A percentile compares a stretch with the other conserved stretches of the same genome.
Evolutionary conservation across 139 green algal species (phyloP).

Genomic region (Pleodorina starrii): DNA sequence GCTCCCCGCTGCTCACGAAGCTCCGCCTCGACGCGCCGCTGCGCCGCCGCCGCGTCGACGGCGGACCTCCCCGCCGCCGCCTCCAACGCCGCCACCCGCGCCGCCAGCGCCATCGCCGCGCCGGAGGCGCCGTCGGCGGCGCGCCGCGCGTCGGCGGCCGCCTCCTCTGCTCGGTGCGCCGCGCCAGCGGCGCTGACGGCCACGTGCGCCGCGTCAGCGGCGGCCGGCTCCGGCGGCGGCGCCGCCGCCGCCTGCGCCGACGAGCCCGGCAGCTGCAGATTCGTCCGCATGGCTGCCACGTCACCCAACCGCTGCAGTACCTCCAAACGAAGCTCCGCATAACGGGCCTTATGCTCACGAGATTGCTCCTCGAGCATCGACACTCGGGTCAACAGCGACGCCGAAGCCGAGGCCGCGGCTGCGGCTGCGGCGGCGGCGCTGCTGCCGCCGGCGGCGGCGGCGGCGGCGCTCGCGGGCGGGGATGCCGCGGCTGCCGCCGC

Average conservation of each 20-base stretch:
- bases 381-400: not conserved
- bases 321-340: not conserved
- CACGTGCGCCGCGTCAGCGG: conserved; percentile 10
- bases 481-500: too few species aligned
- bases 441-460: too few species aligned
- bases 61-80: too few species aligned
- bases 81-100: not conserved
- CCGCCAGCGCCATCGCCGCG: not conserved
- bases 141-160: not conserved
- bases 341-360: not conserved
- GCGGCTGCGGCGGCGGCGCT: too few species aligned
- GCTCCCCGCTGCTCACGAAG: not conserved
- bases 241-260: not conserved
- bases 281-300: not conserved
- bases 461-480: too few species aligned
- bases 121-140: not conserved
- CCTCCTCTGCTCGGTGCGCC: not conserved
- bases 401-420: too few species aligned
- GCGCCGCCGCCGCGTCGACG: too few species aligned
- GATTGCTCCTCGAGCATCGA: not conserved
- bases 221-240: not conserved
- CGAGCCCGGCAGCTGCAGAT: not conserved
- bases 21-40: not conserved
- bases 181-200: not conserved
- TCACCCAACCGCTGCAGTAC: not conserved